A percentile compares a stretch with the other conserved stretches of the same genome.
These are phyloP conservation scores for Grosmannia penicillata DNA, from an alignment of 2,329 filamentous ascomycete genomes.

Conservation along the genomic window DNA sequence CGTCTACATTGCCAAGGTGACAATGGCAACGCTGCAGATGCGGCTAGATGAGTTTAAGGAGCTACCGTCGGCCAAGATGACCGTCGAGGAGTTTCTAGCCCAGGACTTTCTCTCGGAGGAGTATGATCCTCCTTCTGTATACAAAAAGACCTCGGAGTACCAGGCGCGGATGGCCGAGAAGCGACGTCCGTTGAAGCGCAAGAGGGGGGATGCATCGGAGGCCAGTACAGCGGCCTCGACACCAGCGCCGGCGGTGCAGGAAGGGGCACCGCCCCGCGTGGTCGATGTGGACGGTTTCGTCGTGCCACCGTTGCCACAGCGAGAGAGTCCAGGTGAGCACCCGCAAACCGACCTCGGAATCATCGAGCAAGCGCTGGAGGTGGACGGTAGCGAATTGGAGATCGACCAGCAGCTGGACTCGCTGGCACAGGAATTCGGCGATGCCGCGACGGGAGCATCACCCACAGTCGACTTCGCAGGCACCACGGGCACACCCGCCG, in stretches of 20 bases:
- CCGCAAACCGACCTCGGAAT: conserved; percentile 1
- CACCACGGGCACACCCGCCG: background rate
- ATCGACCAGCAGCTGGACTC: conserved; percentile 20
- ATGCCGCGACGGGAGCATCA: conserved; percentile 9
- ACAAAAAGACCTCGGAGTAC: conserved; percentile 47
- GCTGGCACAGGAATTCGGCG: conserved; percentile 30
- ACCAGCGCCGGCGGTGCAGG: background rate
- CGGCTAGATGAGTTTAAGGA: conserved; percentile 83
- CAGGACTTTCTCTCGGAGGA: conserved; percentile 31
- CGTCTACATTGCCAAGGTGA: conserved; percentile 96
- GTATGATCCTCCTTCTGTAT: conserved; percentile 75
- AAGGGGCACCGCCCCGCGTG: too few species aligned
- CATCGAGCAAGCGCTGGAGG: conserved; percentile 8
- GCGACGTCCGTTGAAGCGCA: conserved; percentile 28
- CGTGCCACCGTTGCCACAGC: conserved; percentile 36
- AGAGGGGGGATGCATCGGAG: conserved; percentile 16
- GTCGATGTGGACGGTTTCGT: conserved; percentile 54
- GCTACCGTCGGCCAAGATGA: conserved; percentile 71
- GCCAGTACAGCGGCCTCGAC: background rate
- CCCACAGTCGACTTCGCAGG: background rate
- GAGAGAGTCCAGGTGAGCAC: too few species aligned
- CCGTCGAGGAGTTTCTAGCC: conserved; percentile 70
- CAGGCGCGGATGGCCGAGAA: conserved; percentile 36
- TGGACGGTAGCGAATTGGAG: conserved; percentile 3
- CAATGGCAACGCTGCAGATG: conserved; percentile 81